Conservation (phyloP, 106 monocot species). For the Narthecium ossifragum region DNA sequence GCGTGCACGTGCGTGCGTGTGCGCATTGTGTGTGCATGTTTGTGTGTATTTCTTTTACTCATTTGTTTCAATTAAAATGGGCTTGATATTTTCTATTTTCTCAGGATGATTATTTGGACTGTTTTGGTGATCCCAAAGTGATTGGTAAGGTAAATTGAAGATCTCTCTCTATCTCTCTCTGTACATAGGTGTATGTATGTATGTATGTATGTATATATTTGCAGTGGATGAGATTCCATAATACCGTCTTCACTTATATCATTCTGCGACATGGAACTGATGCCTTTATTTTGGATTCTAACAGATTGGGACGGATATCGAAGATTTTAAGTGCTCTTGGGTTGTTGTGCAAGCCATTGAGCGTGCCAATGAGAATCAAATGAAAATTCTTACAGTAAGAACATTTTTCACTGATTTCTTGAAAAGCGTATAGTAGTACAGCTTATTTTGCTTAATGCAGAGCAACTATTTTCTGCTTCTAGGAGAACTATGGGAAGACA, state of each 20-base stretch:
- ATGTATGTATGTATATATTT: too few species aligned
- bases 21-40: not conserved
- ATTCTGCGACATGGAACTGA: not conserved
- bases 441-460: slow-evolving; percentile 1
- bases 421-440: not conserved
- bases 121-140: slow-evolving; percentile 92
- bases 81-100: slow-evolving; percentile 1
- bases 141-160: slow-evolving; percentile 71
- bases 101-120: slow-evolving; percentile 93
- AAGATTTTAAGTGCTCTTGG: slow-evolving; percentile 98
- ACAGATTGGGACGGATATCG: slow-evolving; percentile 96
- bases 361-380: slow-evolving; percentile 53
- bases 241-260: not conserved
- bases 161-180: slow-evolving; percentile 1
- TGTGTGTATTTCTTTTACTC: not conserved
- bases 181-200: too few species aligned
- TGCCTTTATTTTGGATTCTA: slow-evolving; percentile 1
- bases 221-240: too few species aligned
- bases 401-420: not conserved
- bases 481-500: slow-evolving; percentile 92
- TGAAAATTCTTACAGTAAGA: slow-evolving; percentile 49
- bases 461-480: too few species aligned
- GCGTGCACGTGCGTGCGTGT: too few species aligned
- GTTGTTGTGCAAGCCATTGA: slow-evolving; percentile 88
- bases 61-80: not conserved